Percentiles rank a stretch among this genome's conserved stretches.
These are phyloP conservation scores for Mortierella sp. DNA, from an alignment of 371 early-diverging fungal genomes.

Conservation along the genomic window DNA sequence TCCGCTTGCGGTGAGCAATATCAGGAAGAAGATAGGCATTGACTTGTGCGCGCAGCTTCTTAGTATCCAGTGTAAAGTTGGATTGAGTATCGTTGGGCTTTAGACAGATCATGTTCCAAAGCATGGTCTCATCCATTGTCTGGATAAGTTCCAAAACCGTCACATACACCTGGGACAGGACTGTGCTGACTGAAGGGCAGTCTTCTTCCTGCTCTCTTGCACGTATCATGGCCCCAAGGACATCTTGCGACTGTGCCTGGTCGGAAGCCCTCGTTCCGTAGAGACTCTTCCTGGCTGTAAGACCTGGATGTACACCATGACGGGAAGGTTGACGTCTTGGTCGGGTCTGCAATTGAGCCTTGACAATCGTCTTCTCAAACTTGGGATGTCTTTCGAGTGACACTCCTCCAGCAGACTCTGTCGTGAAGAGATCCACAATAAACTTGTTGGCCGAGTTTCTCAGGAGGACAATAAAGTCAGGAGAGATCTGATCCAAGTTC, in stretches of 20 bases:
- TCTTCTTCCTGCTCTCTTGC: slow-evolving; percentile 38
- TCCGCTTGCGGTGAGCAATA: slow-evolving; percentile 61
- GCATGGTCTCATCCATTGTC: slow-evolving; percentile 79
- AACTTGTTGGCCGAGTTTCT: slow-evolving; percentile 78
- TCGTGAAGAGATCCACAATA: slow-evolving; percentile 65
- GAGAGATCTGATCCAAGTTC: slow-evolving; percentile 77
- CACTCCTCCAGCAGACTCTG: slow-evolving; percentile 53
- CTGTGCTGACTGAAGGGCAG: slow-evolving; percentile 63
- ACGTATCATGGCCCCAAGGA: slow-evolving; percentile 24
- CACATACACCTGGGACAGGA: slow-evolving; percentile 71
- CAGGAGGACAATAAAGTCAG: slow-evolving; percentile 89
- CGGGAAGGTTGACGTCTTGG: slow-evolving; percentile 61
- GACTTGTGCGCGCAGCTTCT: slow-evolving; percentile 73
- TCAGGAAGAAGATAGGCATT: slow-evolving; percentile 72
- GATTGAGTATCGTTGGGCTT: slow-evolving; percentile 78
- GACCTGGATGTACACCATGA: slow-evolving; percentile 14
- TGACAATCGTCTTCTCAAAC: slow-evolving; percentile 66
- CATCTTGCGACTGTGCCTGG: slow-evolving; percentile 3
- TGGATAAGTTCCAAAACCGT: slow-evolving; percentile 75
- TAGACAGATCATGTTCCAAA: slow-evolving; percentile 89
- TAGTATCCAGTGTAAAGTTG: slow-evolving; percentile 58
- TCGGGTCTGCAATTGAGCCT: slow-evolving; percentile 66
- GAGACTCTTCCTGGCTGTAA: slow-evolving; percentile 11
- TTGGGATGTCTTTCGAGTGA: slow-evolving; percentile 69
- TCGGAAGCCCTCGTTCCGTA: slow-evolving; percentile 8